Conservation (phyloP, 179 eudicot species). For the Heliamphora pulchella region DNA sequence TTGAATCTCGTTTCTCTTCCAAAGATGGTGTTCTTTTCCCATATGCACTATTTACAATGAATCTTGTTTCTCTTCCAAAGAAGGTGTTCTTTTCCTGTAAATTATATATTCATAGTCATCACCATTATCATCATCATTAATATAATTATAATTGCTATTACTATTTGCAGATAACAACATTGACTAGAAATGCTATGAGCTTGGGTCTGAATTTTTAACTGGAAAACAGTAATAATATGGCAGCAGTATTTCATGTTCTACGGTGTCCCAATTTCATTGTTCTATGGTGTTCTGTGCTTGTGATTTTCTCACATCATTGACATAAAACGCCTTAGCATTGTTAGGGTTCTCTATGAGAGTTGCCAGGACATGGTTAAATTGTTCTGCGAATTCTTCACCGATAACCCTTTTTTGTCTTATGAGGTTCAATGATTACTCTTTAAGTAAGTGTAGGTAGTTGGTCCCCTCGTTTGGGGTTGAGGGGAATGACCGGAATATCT, state of each 20-base stretch:
- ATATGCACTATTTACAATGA: not conserved
- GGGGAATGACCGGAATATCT: too few species aligned
- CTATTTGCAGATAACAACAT: not conserved
- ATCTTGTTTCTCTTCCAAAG: not conserved
- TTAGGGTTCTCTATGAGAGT: too few species aligned
- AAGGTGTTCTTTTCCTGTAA: not conserved
- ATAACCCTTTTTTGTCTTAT: not conserved
- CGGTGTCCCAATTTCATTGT: too few species aligned
- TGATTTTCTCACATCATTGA: too few species aligned
- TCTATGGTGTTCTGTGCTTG: not conserved
- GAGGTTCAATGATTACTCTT: not conserved
- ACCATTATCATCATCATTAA: too few species aligned
- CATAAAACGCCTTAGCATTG: too few species aligned
- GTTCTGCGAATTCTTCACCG: not conserved
- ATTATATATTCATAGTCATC: too few species aligned
- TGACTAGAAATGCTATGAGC: not conserved
- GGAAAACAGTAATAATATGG: too few species aligned
- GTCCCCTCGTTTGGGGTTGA: too few species aligned
- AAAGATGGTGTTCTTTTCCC: not conserved
- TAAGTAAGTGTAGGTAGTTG: too few species aligned
- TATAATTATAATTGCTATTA: too few species aligned
- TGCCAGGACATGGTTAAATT: not conserved
- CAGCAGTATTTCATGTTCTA: too few species aligned
- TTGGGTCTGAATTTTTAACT: not conserved
- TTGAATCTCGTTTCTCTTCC: not conserved